phyloP scores from a whole-genome alignment of 192 early-diverging fungal species.

The Lobosporangium transversale region DNA sequence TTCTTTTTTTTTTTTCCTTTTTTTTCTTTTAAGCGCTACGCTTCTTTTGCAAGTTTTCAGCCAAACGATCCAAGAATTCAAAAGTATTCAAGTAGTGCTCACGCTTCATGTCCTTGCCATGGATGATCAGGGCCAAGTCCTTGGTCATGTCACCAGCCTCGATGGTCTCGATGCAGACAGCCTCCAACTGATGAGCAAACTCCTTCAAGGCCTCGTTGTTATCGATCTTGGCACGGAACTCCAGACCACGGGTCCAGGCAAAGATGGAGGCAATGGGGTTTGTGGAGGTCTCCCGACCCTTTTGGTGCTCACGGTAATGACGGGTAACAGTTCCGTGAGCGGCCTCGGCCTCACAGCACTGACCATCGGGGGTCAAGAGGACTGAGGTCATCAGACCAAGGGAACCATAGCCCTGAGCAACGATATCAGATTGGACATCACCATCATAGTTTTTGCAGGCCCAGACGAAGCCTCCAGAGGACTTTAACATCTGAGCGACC shows the following conservation, averaged over 20 bases:
- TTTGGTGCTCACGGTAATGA: slow-evolving; percentile 97
- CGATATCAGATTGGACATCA: slow-evolving; percentile 95
- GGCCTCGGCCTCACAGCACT: slow-evolving; percentile 94
- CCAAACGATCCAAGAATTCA: slow-evolving; percentile 91
- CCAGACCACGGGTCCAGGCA: slow-evolving; percentile 94
- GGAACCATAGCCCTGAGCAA: slow-evolving; percentile 96
- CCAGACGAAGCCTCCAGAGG: slow-evolving; percentile 92
- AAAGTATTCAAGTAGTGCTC: slow-evolving; percentile 90
- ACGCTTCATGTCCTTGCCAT: slow-evolving; percentile 83
- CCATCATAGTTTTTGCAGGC: slow-evolving; percentile 97
- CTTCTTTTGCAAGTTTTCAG: slow-evolving; percentile 67
- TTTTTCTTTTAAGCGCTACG: slow-evolving; percentile 36
- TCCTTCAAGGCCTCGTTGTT: slow-evolving; percentile 75
- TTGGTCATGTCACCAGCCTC: slow-evolving; percentile 94
- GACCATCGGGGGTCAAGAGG: slow-evolving; percentile 91
- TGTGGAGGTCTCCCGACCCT: slow-evolving; percentile 94
- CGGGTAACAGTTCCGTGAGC: slow-evolving; percentile 98
- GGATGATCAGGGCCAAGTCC: slow-evolving; percentile 96
- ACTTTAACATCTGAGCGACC: slow-evolving; percentile 98
- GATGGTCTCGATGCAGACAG: slow-evolving; percentile 90
- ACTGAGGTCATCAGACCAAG: slow-evolving; percentile 99
- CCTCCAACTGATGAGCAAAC: slow-evolving; percentile 86
- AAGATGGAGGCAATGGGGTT: slow-evolving; percentile 99
- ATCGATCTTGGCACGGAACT: slow-evolving; percentile 96
- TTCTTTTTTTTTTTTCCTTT: not conserved